These are phyloP conservation scores for Apiospora aurea DNA, from an alignment of 2,329 filamentous ascomycete species.

Conservation along the genomic window DNA sequence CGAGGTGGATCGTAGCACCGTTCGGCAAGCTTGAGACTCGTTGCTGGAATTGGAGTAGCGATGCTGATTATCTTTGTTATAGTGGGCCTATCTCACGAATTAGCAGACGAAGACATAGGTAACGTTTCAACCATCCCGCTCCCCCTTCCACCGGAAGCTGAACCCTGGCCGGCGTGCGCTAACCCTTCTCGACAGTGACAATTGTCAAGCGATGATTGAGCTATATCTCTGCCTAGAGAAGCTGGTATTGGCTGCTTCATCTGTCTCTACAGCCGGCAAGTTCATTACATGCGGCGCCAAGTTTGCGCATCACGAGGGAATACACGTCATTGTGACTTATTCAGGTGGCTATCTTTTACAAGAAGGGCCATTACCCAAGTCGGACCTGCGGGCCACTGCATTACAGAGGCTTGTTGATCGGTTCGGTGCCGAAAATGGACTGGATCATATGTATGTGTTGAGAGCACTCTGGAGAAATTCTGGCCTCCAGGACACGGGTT, in stretches of 20 bases:
- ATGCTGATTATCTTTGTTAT: conserved; percentile 10
- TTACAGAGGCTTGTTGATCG: conserved; percentile 14
- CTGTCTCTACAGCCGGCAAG: conserved; percentile 2
- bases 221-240: not conserved
- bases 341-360: conserved; percentile 18
- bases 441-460: conserved; percentile 9
- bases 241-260: conserved; percentile 2
- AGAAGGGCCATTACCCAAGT: conserved; percentile 20
- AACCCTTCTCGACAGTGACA: conserved; percentile 7
- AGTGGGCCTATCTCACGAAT: conserved; percentile 87
- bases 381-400: conserved; percentile 14
- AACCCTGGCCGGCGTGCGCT: not conserved
- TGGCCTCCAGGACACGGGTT: conserved; percentile 2
- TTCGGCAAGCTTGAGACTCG: conserved; percentile 5
- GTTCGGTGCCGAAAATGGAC: conserved; percentile 22
- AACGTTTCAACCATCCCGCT: conserved; percentile 45
- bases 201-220: conserved; percentile 17
- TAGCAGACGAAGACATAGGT: conserved; percentile 98
- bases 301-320: conserved; percentile 18
- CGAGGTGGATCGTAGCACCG: conserved; percentile 5
- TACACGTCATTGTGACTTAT: conserved; percentile 19
- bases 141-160: not conserved
- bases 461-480: conserved; percentile 1
- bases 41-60: conserved; percentile 13
- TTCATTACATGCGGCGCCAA: conserved; percentile 6